Evolutionary conservation across 2,329 filamentous ascomycete genomes (phyloP).

Genomic region (Pseudogymnoascus sp.): DNA sequence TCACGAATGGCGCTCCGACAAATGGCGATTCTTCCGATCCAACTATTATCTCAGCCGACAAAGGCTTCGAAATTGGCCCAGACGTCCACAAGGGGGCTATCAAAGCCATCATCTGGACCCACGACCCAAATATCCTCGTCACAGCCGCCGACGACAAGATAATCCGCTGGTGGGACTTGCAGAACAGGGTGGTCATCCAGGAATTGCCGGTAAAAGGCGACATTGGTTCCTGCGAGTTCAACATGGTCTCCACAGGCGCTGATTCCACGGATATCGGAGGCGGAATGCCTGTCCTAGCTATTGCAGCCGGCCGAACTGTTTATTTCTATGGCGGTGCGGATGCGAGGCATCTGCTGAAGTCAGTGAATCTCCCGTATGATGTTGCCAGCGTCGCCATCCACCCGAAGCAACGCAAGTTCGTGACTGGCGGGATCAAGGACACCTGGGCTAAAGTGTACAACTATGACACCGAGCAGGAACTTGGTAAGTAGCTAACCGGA

Average conservation of each 20-base stretch:
- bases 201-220: slow-evolving; percentile 73
- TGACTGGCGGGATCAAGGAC: slow-evolving; percentile 84
- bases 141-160: slow-evolving; percentile 88
- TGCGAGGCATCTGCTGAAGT: slow-evolving; percentile 69
- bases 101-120: slow-evolving; percentile 93
- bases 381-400: slow-evolving; percentile 88
- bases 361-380: slow-evolving; percentile 70
- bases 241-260: slow-evolving; percentile 51
- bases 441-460: slow-evolving; percentile 96
- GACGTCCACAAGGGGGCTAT: slow-evolving; percentile 81
- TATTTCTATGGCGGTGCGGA: slow-evolving; percentile 80
- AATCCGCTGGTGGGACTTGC: slow-evolving; percentile 89
- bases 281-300: slow-evolving; percentile 68
- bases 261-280: slow-evolving; percentile 56
- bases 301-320: slow-evolving; percentile 87
- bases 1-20: slow-evolving; percentile 25
- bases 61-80: slow-evolving; percentile 77
- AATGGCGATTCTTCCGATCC: slow-evolving; percentile 29
- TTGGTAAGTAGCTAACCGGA: slow-evolving; percentile 45
- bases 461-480: slow-evolving; percentile 73
- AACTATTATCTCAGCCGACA: slow-evolving; percentile 49
- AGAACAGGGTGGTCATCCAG: slow-evolving; percentile 65
- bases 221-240: slow-evolving; percentile 89
- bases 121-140: slow-evolving; percentile 78
- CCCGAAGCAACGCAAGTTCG: slow-evolving; percentile 69